Evolutionary conservation across 768 basidiomycete species (phyloP).

Genomic region (Pisolithus albus): DNA sequence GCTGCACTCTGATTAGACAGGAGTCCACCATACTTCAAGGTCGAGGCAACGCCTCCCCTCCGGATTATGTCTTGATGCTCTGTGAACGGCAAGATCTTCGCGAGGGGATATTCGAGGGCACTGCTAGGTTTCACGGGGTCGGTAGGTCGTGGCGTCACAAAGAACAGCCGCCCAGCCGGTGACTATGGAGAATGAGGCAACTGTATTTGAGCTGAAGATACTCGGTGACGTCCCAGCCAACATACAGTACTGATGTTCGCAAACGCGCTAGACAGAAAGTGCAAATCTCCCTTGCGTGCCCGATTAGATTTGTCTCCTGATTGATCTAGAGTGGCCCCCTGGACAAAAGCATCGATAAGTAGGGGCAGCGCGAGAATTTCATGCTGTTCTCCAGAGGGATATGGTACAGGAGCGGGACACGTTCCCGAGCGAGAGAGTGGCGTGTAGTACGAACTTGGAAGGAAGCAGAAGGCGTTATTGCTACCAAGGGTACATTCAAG

Average conservation of each 20-base stretch:
- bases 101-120: conserved; percentile 69
- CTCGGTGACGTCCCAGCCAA: conserved; percentile 6
- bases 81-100: conserved; percentile 79
- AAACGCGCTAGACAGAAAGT: conserved; percentile 92
- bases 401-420: conserved; percentile 65
- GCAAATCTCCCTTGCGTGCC: conserved; percentile 67
- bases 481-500: conserved; percentile 59
- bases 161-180: conserved; percentile 70
- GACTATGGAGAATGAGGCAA: conserved; percentile 38
- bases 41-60: conserved; percentile 78
- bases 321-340: conserved; percentile 55
- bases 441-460: conserved; percentile 57
- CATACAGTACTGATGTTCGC: conserved; percentile 82
- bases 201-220: not conserved
- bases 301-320: conserved; percentile 42
- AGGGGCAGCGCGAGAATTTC: conserved; percentile 67
- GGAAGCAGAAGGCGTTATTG: conserved; percentile 32
- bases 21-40: conserved; percentile 61
- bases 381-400: conserved; percentile 47
- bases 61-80: conserved; percentile 86
- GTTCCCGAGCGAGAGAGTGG: conserved; percentile 76
- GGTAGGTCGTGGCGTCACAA: conserved; percentile 59
- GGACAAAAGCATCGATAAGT: conserved; percentile 84
- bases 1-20: conserved; percentile 1
- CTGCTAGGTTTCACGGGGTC: conserved; percentile 39